These are phyloP conservation scores for Massospora cicadina DNA, from an alignment of 371 early-diverging fungal genomes.

Conservation along the genomic window DNA sequence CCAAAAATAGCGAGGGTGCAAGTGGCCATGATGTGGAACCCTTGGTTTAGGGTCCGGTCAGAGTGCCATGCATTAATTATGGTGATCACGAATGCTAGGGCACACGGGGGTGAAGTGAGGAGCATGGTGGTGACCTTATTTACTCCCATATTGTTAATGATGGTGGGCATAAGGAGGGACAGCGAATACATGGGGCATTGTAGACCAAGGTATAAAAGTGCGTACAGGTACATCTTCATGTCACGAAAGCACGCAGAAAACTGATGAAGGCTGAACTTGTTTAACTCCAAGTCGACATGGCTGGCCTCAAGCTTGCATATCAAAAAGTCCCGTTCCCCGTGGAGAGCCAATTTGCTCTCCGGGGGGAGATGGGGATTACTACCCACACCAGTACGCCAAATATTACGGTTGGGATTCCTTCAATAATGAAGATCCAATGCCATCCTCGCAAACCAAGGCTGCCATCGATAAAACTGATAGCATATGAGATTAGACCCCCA, in stretches of 20 bases:
- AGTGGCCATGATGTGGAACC: slow-evolving; percentile 37
- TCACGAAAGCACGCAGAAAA: slow-evolving; percentile 28
- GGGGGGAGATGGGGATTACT: slow-evolving; percentile 7
- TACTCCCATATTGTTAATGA: slow-evolving; percentile 23
- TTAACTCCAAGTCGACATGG: slow-evolving; percentile 5
- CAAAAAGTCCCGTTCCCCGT: slow-evolving; percentile 6
- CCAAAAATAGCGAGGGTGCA: slow-evolving; percentile 37
- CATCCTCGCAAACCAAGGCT: slow-evolving; percentile 24
- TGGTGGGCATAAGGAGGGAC: slow-evolving; percentile 40
- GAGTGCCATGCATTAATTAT: slow-evolving; percentile 38
- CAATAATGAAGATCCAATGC: slow-evolving; percentile 26
- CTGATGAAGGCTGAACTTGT: slow-evolving; percentile 28
- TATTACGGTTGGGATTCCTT: slow-evolving; percentile 10
- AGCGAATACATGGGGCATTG: slow-evolving; percentile 38
- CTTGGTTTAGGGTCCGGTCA: slow-evolving; percentile 38
- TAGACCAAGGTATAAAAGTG: slow-evolving; percentile 29
- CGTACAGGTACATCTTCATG: slow-evolving; percentile 27
- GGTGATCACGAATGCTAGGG: slow-evolving; percentile 31
- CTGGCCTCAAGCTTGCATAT: background rate
- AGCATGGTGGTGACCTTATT: slow-evolving; percentile 23
- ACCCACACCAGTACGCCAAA: slow-evolving; percentile 8
- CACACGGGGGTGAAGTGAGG: slow-evolving; percentile 25
- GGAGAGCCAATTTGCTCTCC: slow-evolving; percentile 1
- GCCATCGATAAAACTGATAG: slow-evolving; percentile 34
- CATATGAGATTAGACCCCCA: slow-evolving; percentile 40